Evolutionary conservation across 371 early-diverging fungal genomes (phyloP), one percentile per base, ranked within the genome.

Genomic region (Lichtheimia corymbifera): DNA sequence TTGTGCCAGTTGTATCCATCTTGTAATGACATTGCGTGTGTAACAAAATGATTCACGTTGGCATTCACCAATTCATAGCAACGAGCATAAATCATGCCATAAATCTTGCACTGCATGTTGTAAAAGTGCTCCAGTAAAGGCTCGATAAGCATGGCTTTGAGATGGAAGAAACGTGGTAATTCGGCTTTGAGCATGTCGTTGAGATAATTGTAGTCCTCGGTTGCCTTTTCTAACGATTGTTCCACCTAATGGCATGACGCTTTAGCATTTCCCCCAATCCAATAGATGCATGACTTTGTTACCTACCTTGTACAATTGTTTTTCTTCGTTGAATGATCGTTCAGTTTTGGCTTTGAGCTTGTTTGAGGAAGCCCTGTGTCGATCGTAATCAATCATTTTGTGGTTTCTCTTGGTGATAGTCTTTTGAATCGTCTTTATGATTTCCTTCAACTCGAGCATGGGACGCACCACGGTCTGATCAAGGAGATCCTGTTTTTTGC

Each of bases 311-410:
- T 75, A 86, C 20, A 91, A 78, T 51, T 83, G 73, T 65, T 89
- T 90, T 70, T 91, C 93, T 61, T 92, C 91, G 53, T 71, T 78
- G 35, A 84, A 77, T 7, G 82, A 81, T 52, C 87, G 74, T 52
- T 90, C 86, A 17, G 80, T 68, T 64, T 88, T 90, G 15, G 74
- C 85, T 22, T 76, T 73, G 25, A 93, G 65, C 66, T 90, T 91
- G 60, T 81, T 79, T 53, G 91, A 66, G n/a, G 77, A 62, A 58
- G 80, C 74, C 44, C 88, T 73, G 74, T 88, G 87, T 52, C 95
- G 83, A 63, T 94, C 95, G 71, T 85, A 93, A 77, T 94, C 95
- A 27, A 93, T 69, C 63, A 89, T 65, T 70, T 94, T 94, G 69
- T 92, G 93, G 35, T 83, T 76, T 7, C 93, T 83, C 70, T 94